These are phyloP conservation scores for Centella asiatica DNA, from an alignment of 129 eudicot genomes.

Conservation along the genomic window DNA sequence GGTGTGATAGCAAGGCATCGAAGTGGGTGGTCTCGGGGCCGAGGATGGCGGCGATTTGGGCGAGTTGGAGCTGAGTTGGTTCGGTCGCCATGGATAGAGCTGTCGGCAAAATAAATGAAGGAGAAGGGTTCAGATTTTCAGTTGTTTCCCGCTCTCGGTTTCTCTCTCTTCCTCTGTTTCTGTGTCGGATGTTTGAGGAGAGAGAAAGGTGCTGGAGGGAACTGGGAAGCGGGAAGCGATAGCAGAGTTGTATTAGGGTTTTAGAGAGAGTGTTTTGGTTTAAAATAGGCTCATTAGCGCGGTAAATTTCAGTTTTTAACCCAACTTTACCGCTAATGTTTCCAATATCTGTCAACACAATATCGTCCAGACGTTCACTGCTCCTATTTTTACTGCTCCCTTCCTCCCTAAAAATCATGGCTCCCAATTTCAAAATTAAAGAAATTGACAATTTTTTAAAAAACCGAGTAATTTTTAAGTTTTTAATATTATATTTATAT, in stretches of 20 bases:
- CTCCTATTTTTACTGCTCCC: no score
- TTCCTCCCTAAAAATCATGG: no score
- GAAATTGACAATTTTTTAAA: no score
- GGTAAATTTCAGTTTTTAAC: not conserved
- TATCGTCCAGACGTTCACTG: no score
- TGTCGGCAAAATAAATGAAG: not conserved
- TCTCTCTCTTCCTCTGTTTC: not conserved
- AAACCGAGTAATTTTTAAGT: no score
- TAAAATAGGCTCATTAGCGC: not conserved
- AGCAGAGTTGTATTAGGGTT: constrained; percentile 7
- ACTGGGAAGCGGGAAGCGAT: no score
- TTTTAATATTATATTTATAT: no score
- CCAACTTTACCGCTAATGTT: no score
- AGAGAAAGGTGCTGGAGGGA: not conserved
- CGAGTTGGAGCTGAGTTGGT: constrained; percentile 47
- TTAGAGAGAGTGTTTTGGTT: constrained; percentile 8
- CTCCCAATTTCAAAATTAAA: no score
- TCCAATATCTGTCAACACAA: no score
- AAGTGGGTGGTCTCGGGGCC: constrained; percentile 64
- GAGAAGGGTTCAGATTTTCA: not conserved
- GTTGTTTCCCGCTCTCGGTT: not conserved
- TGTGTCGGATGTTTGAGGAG: not conserved
- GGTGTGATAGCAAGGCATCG: constrained; percentile 71
- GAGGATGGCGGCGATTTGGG: constrained; percentile 56
- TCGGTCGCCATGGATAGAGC: constrained; percentile 44